A percentile compares a stretch with the other conserved stretches of the same genome.
These are phyloP conservation scores for Cordyceps cicadae DNA, from an alignment of 2,329 filamentous ascomycete species.

Conservation along the genomic window DNA sequence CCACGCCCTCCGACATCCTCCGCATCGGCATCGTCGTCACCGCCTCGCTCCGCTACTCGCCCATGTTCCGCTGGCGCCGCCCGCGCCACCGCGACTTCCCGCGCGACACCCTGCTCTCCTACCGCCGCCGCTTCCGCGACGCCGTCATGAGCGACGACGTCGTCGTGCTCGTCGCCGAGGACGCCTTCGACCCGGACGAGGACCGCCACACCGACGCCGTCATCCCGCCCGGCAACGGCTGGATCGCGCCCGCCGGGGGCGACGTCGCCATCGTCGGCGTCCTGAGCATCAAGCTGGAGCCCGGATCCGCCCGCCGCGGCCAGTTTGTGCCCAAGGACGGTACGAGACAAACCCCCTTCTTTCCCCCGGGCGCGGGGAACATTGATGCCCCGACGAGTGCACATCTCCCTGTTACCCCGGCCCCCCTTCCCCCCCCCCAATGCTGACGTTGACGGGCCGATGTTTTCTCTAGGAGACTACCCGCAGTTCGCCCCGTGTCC, in stretches of 20 bases:
- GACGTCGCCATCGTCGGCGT: background rate
- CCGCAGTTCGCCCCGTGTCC: background rate
- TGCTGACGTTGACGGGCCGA: no score
- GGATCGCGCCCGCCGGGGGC: background rate
- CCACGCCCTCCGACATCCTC: background rate
- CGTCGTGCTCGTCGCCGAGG: background rate
- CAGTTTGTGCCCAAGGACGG: background rate
- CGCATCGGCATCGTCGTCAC: background rate
- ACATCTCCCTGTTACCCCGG: no score
- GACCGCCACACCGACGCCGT: background rate
- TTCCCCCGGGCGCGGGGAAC: no score
- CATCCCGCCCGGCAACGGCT: background rate
- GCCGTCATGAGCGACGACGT: background rate
- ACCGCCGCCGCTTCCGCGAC: background rate
- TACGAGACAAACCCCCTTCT: no score
- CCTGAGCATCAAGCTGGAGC: background rate
- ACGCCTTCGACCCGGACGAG: background rate
- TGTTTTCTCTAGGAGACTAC: background rate
- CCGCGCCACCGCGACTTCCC: background rate
- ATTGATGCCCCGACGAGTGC: background rate
- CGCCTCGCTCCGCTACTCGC: background rate
- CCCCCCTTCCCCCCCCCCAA: no score
- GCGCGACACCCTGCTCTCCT: background rate
- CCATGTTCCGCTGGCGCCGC: background rate
- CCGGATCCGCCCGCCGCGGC: background rate